These are phyloP conservation scores for Pseudopyrenochaeta lycopersici DNA, from an alignment of 2,329 filamentous ascomycete species.

Conservation along the genomic window DNA sequence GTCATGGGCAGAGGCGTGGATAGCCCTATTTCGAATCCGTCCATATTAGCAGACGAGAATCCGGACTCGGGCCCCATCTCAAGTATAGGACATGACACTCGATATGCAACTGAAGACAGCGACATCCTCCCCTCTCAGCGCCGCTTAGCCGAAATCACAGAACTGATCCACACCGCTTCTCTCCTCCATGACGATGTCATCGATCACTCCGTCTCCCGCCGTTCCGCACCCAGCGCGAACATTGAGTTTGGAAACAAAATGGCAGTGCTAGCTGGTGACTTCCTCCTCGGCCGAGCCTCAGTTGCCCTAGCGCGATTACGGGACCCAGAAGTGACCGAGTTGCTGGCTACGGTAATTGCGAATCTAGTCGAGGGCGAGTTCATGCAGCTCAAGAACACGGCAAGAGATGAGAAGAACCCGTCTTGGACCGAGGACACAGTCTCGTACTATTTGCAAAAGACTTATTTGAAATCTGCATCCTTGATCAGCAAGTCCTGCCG, in stretches of 20 bases:
- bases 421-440: constrained; percentile 88
- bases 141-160: constrained; percentile 93
- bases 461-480: constrained; percentile 95
- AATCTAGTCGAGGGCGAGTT: constrained; percentile 99
- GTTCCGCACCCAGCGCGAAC: constrained; percentile 87
- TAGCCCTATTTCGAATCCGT: constrained; percentile 66
- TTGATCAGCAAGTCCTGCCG: constrained; percentile 96
- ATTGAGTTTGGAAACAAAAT: constrained; percentile 98
- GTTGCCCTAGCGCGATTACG: constrained; percentile 89
- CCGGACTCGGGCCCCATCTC: constrained; percentile 61
- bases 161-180: constrained; percentile 96
- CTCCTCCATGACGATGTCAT: constrained; percentile 98
- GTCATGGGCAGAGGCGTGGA: constrained; percentile 57
- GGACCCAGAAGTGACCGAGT: constrained; percentile 92
- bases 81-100: constrained; percentile 61
- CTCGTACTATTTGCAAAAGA: constrained; percentile 96
- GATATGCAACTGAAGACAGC: constrained; percentile 57
- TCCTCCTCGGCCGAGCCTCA: constrained; percentile 89
- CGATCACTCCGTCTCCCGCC: constrained; percentile 86
- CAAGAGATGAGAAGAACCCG: constrained; percentile 83
- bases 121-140: constrained; percentile 92
- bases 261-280: constrained; percentile 97
- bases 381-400: constrained; percentile 99
- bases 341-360: constrained; percentile 94
- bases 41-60: constrained; percentile 81